Percentiles rank a stretch among this genome's conserved stretches.
Evolutionary conservation across 2,329 filamentous ascomycete species (phyloP).

Genomic region (Biscogniauxia marginata): DNA sequence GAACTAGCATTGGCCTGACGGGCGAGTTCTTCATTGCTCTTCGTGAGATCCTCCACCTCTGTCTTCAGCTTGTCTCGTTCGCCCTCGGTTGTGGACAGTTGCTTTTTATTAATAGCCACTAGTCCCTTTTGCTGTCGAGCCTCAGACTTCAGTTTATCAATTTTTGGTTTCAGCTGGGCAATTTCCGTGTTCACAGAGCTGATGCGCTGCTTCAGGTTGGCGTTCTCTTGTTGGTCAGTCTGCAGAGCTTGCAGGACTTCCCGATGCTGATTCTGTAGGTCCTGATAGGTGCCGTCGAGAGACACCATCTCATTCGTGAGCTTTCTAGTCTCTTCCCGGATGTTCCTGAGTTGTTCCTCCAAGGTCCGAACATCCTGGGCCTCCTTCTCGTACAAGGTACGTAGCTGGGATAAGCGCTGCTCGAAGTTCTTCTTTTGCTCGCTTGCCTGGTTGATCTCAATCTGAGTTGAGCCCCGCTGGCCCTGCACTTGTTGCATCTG

Average conservation of each 20-base stretch:
- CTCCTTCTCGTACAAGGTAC: slow-evolving; percentile 89
- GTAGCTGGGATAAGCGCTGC: slow-evolving; percentile 79
- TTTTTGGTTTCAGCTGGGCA: slow-evolving; percentile 77
- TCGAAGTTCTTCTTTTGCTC: slow-evolving; percentile 94
- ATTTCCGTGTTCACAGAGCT: slow-evolving; percentile 79
- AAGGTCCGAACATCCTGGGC: slow-evolving; percentile 80
- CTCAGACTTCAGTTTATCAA: slow-evolving; percentile 91
- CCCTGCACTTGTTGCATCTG: slow-evolving; percentile 92
- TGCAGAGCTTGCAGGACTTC: slow-evolving; percentile 73
- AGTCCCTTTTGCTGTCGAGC: slow-evolving; percentile 94
- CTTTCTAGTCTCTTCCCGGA: slow-evolving; percentile 79
- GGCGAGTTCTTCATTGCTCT: slow-evolving; percentile 58
- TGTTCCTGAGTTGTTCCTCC: slow-evolving; percentile 76
- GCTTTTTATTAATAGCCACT: slow-evolving; percentile 98
- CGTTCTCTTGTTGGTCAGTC: slow-evolving; percentile 86
- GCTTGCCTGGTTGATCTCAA: slow-evolving; percentile 76
- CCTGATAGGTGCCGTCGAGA: slow-evolving; percentile 76
- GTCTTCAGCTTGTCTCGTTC: slow-evolving; percentile 84
- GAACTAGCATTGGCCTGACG: slow-evolving; percentile 53
- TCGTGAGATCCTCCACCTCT: slow-evolving; percentile 70
- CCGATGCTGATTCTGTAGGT: slow-evolving; percentile 79
- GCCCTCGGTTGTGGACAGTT: slow-evolving; percentile 82
- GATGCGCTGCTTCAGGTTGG: slow-evolving; percentile 82
- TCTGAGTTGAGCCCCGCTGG: slow-evolving; percentile 76
- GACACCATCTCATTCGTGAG: slow-evolving; percentile 80